Evolutionary conservation across 1,284 basidiomycete genomes (phyloP).

Genomic region (Ceratobasidium papillatum): DNA sequence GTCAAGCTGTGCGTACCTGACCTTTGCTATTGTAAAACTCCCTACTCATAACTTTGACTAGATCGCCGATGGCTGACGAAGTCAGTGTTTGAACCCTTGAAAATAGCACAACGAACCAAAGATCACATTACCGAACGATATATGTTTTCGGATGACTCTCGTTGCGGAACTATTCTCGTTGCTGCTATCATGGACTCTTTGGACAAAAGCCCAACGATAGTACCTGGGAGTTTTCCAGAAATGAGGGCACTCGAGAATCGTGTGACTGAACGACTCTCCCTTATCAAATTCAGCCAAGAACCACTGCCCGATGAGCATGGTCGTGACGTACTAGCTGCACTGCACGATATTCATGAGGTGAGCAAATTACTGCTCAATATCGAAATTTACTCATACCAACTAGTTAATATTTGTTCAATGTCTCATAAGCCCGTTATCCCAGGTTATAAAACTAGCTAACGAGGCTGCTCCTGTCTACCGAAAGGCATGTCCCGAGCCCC

Average conservation of each 20-base stretch:
- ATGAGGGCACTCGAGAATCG: not conserved
- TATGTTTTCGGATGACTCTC: not conserved
- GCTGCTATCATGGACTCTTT: not conserved
- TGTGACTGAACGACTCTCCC: not conserved
- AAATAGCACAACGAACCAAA: not conserved
- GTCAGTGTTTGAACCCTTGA: not conserved
- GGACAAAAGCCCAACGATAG: not conserved
- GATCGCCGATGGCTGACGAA: not conserved
- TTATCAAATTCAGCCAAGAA: not conserved
- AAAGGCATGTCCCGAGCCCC: not conserved
- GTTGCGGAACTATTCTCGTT: not conserved
- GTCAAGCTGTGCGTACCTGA: not conserved
- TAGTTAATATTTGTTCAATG: not conserved
- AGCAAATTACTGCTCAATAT: not conserved
- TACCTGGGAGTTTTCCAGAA: not conserved
- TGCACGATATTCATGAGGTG: conserved; percentile 1
- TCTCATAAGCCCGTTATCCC: not conserved
- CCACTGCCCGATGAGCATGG: not conserved
- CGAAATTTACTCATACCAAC: not conserved
- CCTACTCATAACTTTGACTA: not conserved
- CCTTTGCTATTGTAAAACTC: not conserved
- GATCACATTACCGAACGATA: not conserved
- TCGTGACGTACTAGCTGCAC: not conserved
- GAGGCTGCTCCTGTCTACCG: conserved; percentile 3
- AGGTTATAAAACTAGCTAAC: not conserved